These are phyloP conservation scores for Candida silvatica DNA, from an alignment of 805 yeast genomes.

Conservation along the genomic window DNA sequence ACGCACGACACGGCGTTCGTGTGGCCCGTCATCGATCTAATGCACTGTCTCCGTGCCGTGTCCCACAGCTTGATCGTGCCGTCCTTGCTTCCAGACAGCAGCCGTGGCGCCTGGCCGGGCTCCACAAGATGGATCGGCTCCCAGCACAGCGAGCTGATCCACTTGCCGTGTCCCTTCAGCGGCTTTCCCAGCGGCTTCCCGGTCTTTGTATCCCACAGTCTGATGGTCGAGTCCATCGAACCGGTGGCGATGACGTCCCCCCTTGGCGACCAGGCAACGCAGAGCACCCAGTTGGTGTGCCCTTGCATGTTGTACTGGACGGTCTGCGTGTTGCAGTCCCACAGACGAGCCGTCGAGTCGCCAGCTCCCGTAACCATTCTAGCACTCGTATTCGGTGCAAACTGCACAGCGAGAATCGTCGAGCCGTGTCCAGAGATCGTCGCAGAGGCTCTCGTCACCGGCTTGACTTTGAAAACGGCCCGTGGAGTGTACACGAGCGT, in stretches of 20 bases:
- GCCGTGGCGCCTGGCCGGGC: slow-evolving; percentile 56
- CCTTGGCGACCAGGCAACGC: slow-evolving; percentile 88
- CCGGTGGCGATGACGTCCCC: slow-evolving; percentile 93
- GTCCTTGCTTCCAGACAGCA: slow-evolving; percentile 88
- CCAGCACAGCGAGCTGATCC: slow-evolving; percentile 89
- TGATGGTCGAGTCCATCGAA: slow-evolving; percentile 82
- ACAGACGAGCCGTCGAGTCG: slow-evolving; percentile 88
- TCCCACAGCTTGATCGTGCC: slow-evolving; percentile 90
- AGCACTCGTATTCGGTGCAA: slow-evolving; percentile 84
- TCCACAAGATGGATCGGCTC: slow-evolving; percentile 82
- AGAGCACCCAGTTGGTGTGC: slow-evolving; percentile 88
- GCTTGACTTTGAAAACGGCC: slow-evolving; percentile 87
- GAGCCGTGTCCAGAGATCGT: slow-evolving; percentile 95
- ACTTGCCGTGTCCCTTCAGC: slow-evolving; percentile 74
- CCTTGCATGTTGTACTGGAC: slow-evolving; percentile 76
- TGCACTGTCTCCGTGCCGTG: slow-evolving; percentile 54
- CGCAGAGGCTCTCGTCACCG: slow-evolving; percentile 84
- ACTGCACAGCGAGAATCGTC: slow-evolving; percentile 83
- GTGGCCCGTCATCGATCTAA: slow-evolving; percentile 77
- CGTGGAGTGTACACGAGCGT: slow-evolving; percentile 90
- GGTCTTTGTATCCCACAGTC: slow-evolving; percentile 75
- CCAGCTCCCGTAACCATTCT: slow-evolving; percentile 94
- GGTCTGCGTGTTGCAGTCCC: slow-evolving; percentile 96
- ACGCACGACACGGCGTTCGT: slow-evolving; percentile 86
- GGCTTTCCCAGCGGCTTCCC: slow-evolving; percentile 73